Evolutionary conservation across 2,329 filamentous ascomycete species (phyloP), one percentile per base, ranked within the genome.

Genomic region (Orbilia oligospora): DNA sequence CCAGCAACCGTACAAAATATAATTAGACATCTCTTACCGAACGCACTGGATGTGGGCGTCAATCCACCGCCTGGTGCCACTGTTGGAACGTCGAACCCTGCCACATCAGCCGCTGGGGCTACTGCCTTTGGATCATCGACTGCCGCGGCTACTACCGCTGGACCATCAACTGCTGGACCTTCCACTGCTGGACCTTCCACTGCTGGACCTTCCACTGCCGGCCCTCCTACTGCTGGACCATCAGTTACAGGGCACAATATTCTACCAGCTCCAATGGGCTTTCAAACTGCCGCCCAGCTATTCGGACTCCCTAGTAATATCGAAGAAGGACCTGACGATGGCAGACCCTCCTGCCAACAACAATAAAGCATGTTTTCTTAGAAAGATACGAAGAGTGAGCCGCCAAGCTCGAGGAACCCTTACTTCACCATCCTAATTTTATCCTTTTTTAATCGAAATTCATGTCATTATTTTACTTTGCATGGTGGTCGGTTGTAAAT

Each of bases 1-100:
- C 33, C 51, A 46, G n/a, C 38, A 22, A 77, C 49, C 9, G 61
- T 48, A n/a, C 73, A 77, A 36, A 77, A 77, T 49, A 51, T 77
- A 10, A 41, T 77, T 5, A 30, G 49, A 46, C 71, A 77, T 56
- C 27, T 77, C 10, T 55, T 36, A 9, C 27, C 73, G 1, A 51
- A 48, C 3, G 73, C 67, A 6, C 14, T 77, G 24, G 58, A 77
- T 20, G 49, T 64, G 5, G 66, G 66, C 3, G 30, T 58, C 6
- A 56, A 24, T 22, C 27, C 51, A 20, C n/a, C 2, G 14, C 9
- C 8, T 20, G 20, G n/a, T n/a, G 38, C 14, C 5, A n/a, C 41
- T 30, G 6, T 61, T 24, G 48, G 48, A 14, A 8, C 20, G 8
- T 14, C 48, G 10, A 51, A 14, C 20, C 20, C 20, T 38, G 24